phyloP scores from a whole-genome alignment of 2,329 filamentous ascomycete species.

The Emericellopsis atlantica region DNA sequence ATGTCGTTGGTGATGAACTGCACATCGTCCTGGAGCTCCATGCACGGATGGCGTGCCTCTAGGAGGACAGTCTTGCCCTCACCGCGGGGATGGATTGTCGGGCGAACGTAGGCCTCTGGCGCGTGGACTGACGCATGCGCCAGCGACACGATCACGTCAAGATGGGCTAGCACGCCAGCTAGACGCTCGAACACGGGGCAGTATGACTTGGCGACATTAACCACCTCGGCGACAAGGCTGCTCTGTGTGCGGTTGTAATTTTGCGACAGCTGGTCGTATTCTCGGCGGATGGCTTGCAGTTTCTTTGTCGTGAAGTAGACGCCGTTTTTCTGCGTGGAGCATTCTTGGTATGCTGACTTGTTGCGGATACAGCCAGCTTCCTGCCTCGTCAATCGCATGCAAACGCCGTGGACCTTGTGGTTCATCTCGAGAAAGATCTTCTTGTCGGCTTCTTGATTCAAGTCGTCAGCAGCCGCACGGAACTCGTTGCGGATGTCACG shows the following conservation, averaged over 20 bases:
- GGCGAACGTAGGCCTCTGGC: slow-evolving; percentile 80
- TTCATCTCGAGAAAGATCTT: slow-evolving; percentile 90
- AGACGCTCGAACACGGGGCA: slow-evolving; percentile 84
- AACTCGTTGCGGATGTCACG: slow-evolving; percentile 79
- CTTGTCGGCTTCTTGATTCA: slow-evolving; percentile 90
- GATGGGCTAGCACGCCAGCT: slow-evolving; percentile 76
- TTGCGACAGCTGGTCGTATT: slow-evolving; percentile 86
- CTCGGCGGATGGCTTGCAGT: slow-evolving; percentile 68
- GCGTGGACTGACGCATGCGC: slow-evolving; percentile 90
- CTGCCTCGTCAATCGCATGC: slow-evolving; percentile 81
- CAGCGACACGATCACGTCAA: slow-evolving; percentile 90
- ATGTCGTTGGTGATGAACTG: slow-evolving; percentile 99
- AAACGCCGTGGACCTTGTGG: slow-evolving; percentile 92
- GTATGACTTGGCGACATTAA: slow-evolving; percentile 87
- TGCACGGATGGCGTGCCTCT: slow-evolving; percentile 89
- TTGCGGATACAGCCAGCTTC: slow-evolving; percentile 91
- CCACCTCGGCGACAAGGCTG: slow-evolving; percentile 83
- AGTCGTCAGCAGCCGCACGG: slow-evolving; percentile 59
- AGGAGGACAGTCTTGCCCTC: slow-evolving; percentile 80
- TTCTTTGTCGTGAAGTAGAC: slow-evolving; percentile 91
- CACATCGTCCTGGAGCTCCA: slow-evolving; percentile 98
- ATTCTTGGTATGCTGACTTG: slow-evolving; percentile 82
- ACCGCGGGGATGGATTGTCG: slow-evolving; percentile 80
- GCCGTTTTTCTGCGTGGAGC: slow-evolving; percentile 96
- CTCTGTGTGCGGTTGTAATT: slow-evolving; percentile 93